These are phyloP conservation scores for Mycena amicta DNA, from an alignment of 768 basidiomycete genomes.

Conservation along the genomic window DNA sequence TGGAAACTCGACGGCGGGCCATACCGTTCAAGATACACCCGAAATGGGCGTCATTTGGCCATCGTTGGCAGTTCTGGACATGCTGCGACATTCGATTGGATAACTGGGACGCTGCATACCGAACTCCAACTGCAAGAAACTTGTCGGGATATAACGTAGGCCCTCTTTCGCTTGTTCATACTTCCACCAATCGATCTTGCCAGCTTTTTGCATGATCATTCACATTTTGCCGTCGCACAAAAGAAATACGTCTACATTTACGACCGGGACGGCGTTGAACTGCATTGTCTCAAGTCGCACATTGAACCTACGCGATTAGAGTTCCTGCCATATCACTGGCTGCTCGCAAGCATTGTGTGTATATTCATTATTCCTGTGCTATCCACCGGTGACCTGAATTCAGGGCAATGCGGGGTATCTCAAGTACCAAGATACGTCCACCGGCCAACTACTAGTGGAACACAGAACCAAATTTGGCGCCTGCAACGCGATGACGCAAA, in stretches of 20 bases:
- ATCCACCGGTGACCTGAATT: not conserved
- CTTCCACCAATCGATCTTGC: slow-evolving; percentile 2
- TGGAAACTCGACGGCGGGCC: slow-evolving; percentile 85
- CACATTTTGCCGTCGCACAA: slow-evolving; percentile 93
- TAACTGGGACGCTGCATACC: slow-evolving; percentile 79
- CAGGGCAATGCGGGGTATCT: slow-evolving; percentile 89
- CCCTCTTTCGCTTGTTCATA: not conserved
- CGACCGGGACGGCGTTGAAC: slow-evolving; percentile 89
- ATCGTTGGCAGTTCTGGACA: slow-evolving; percentile 84
- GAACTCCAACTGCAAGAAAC: slow-evolving; percentile 91
- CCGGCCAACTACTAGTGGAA: slow-evolving; percentile 81
- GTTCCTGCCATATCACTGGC: slow-evolving; percentile 95
- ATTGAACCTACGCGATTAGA: slow-evolving; percentile 90
- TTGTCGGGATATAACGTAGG: slow-evolving; percentile 88
- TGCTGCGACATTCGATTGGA: slow-evolving; percentile 93
- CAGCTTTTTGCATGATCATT: slow-evolving; percentile 91
- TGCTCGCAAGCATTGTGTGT: slow-evolving; percentile 82
- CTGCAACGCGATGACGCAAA: slow-evolving; percentile 86
- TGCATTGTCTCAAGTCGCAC: slow-evolving; percentile 82
- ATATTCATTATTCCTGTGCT: not conserved
- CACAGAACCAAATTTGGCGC: slow-evolving; percentile 91
- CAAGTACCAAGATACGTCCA: slow-evolving; percentile 97
- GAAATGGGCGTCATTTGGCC: slow-evolving; percentile 92
- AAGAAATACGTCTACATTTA: slow-evolving; percentile 97
- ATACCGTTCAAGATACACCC: slow-evolving; percentile 82